Conservation (phyloP, 352 stramenopile genomes). For the Labyrinthula sp. region DNA sequence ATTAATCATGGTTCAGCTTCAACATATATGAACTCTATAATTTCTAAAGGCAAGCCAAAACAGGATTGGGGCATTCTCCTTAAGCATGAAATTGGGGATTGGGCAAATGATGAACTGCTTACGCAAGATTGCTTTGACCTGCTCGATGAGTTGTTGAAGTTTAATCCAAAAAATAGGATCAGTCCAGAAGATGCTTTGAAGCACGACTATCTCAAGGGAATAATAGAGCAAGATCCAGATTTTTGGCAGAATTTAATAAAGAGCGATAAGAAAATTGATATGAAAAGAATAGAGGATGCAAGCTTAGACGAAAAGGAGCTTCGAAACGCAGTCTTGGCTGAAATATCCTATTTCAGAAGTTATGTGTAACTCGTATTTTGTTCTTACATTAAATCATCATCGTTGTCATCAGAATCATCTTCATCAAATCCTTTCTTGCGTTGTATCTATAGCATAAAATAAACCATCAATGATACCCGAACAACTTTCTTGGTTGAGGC, state of each 20-base stretch:
- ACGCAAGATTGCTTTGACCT: slow-evolving; percentile 46
- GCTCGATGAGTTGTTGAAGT: slow-evolving; percentile 56
- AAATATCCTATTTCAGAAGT: slow-evolving; percentile 17
- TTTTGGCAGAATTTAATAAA: slow-evolving; percentile 18
- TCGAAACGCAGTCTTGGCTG: slow-evolving; percentile 18
- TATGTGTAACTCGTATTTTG: no score
- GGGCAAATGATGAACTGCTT: no score
- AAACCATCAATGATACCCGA: no score
- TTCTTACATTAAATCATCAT: no score
- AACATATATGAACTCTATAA: slow-evolving; percentile 56
- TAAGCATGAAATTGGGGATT: no score
- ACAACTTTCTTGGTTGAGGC: no score
- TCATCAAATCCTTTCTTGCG: no score
- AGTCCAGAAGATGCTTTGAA: slow-evolving; percentile 52
- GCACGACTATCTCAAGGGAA: slow-evolving; percentile 59
- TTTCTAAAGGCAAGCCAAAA: no score
- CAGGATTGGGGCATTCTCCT: no score
- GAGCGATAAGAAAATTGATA: slow-evolving; percentile 10
- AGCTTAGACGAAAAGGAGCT: slow-evolving; percentile 19
- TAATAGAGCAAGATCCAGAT: no score
- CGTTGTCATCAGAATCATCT: no score
- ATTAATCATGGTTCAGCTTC: slow-evolving; percentile 63
- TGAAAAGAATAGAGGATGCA: slow-evolving; percentile 23
- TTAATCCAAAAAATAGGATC: slow-evolving; percentile 58
- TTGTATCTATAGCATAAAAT: no score